Percentiles rank a stretch among this genome's conserved stretches.
Conservation (phyloP, 2,329 filamentous ascomycete genomes). For the Ophiostoma triangulosporum region DNA sequence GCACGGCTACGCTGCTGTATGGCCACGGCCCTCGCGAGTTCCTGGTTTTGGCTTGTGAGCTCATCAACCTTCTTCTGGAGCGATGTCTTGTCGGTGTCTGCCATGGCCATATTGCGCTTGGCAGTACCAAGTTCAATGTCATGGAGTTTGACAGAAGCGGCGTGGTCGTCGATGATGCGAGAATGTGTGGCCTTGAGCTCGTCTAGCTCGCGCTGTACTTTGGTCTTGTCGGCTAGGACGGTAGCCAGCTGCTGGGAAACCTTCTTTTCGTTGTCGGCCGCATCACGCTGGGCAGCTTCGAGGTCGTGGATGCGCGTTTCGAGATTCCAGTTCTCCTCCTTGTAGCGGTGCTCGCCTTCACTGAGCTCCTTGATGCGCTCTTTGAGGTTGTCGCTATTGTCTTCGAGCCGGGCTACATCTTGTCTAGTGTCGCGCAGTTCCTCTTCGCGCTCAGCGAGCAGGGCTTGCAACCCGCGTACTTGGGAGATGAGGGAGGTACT, state of each 20-base stretch:
- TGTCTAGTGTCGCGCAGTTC: slow-evolving; percentile 59
- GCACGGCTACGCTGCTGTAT: slow-evolving; percentile 50
- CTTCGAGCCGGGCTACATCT: slow-evolving; percentile 68
- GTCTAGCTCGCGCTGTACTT: slow-evolving; percentile 74
- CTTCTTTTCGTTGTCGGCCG: slow-evolving; percentile 70
- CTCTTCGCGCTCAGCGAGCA: slow-evolving; percentile 80
- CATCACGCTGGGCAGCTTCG: slow-evolving; percentile 57
- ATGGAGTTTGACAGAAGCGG: slow-evolving; percentile 62
- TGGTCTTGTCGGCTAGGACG: slow-evolving; percentile 60
- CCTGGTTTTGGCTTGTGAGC: slow-evolving; percentile 75
- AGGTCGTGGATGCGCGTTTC: slow-evolving; percentile 87
- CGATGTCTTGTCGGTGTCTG: slow-evolving; percentile 63
- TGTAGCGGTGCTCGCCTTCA: slow-evolving; percentile 90
- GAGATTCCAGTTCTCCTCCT: slow-evolving; percentile 96
- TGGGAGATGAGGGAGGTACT: slow-evolving; percentile 90
- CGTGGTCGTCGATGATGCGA: slow-evolving; percentile 70
- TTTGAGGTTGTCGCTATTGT: slow-evolving; percentile 65
- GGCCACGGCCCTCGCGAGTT: slow-evolving; percentile 73
- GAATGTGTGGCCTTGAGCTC: slow-evolving; percentile 71
- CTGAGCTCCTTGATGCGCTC: slow-evolving; percentile 73
- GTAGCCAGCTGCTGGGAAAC: slow-evolving; percentile 59
- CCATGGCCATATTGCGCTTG: slow-evolving; percentile 64
- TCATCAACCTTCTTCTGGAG: slow-evolving; percentile 83
- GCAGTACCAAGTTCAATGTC: slow-evolving; percentile 78
- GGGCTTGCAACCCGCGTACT: slow-evolving; percentile 74